Evolutionary conservation across 2,329 filamentous ascomycete species (phyloP), one percentile per base, ranked within the genome.

Genomic region (Geosmithia flava): DNA sequence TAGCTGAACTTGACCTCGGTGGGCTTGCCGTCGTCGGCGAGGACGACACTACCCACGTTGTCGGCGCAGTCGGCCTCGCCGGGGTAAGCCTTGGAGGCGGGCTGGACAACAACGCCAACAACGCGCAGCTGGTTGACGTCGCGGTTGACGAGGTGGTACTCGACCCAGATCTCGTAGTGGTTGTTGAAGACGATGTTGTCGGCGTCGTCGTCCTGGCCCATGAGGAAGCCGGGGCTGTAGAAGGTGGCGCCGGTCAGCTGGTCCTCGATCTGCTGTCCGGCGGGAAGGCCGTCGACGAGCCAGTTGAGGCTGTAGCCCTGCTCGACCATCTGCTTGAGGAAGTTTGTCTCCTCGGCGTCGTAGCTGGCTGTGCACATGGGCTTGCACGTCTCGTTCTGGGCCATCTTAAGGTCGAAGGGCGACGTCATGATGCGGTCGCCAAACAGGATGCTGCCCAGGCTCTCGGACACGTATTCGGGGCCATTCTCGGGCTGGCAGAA

Each of bases 401-500:
- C 80, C 90, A 98, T 96, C 55, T 80, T 78, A 51, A 97, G 72
- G 60, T 95, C 81, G 60, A 95, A 95, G 0, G 91, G 87, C 37
- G 91, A 97, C n/a, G 88, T 95, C 69, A 88, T 88, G 69, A 98
- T 98, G 49, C 93, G 81, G 68, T 98, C 93, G 55, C 93, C 93
- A 58, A 98, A 98, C 47, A 98, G 68, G 61, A 98, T 98, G 72
- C 91, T 96, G 20, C 93, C 93, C 53, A 98, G 67, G 52, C 65
- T 67, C 68, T 96, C 93, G 41, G 87, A 83, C 20, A 95, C 80
- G 69, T 85, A 78, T 62, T 90, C 66, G 8, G 89, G 82, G 2
- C 87, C 87, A 51, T 74, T 81, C 49, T 85, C 70, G 2, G 91
- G 93, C 56, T 77, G 70, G 67, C 93, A 98, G 71, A 96, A 95